Evolutionary conservation across 2,329 filamentous ascomycete species (phyloP).

Genomic region (Anthostomella pinea): DNA sequence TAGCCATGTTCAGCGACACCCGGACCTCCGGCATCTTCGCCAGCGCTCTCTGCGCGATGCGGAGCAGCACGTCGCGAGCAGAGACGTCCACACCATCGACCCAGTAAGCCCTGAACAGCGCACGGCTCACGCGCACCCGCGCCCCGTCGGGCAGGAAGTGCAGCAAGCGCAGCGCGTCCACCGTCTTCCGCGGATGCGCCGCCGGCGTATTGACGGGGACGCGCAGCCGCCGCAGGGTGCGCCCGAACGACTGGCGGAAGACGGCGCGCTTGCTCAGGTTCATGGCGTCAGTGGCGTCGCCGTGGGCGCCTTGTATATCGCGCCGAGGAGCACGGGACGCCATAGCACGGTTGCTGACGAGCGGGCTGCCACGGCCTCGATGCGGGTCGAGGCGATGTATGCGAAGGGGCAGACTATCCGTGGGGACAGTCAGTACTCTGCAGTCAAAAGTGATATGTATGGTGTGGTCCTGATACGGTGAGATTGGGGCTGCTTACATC

Average conservation of each 20-base stretch:
- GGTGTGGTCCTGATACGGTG: not conserved
- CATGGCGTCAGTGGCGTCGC: conserved; percentile 7
- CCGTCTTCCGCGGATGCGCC: conserved; percentile 4
- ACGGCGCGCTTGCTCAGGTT: conserved; percentile 5
- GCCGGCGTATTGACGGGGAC: conserved; percentile 2
- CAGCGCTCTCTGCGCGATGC: conserved; percentile 1
- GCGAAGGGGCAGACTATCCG: conserved; percentile 10
- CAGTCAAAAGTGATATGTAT: too few relatives aligned
- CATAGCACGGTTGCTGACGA: conserved; percentile 1
- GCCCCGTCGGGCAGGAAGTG: conserved; percentile 3
- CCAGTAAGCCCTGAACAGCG: conserved; percentile 8
- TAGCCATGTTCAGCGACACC: not conserved
- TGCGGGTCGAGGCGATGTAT: conserved; percentile 10
- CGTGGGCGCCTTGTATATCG: conserved; percentile 10
- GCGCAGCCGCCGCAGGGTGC: conserved; percentile 3
- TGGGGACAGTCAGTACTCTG: not conserved
- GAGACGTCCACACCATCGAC: conserved; percentile 5
- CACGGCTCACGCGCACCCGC: not conserved
- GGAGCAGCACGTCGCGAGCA: conserved; percentile 2
- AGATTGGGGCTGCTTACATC: conserved; percentile 3
- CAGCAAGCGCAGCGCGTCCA: conserved; percentile 5
- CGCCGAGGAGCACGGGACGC: conserved; percentile 10
- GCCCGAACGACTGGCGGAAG: conserved; percentile 1
- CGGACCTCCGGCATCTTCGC: not conserved
- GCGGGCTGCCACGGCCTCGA: conserved; percentile 3